phyloP scores from a whole-genome alignment of 1,284 basidiomycete genomes.

The Peniophora sp. region DNA sequence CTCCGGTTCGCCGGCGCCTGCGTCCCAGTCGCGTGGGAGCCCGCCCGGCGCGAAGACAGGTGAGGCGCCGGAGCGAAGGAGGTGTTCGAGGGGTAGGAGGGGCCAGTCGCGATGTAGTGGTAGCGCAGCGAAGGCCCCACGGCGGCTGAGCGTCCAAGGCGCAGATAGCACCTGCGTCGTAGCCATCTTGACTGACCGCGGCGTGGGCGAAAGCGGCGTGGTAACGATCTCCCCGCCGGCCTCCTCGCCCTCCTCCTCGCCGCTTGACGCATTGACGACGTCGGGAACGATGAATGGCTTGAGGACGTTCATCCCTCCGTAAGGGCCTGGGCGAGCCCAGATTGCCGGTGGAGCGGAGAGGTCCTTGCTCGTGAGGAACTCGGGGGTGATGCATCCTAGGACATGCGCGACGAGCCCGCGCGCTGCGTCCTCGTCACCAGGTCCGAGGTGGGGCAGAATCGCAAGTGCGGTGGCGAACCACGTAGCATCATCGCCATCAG shows the following conservation, averaged over 20 bases:
- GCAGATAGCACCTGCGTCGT: conserved; percentile 51
- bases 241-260: conserved; percentile 1
- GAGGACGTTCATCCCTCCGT: conserved; percentile 39
- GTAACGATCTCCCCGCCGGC: conserved; percentile 28
- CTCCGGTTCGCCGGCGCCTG: conserved; percentile 72
- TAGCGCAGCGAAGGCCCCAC: conserved; percentile 34
- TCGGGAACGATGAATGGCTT: conserved; percentile 51
- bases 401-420: conserved; percentile 31
- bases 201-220: conserved; percentile 37
- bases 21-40: conserved; percentile 73
- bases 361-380: conserved; percentile 30
- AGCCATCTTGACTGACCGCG: conserved; percentile 42
- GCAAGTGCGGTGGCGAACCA: conserved; percentile 62
- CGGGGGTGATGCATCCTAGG: conserved; percentile 26
- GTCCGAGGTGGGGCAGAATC: conserved; percentile 44
- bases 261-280: conserved; percentile 22
- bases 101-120: conserved; percentile 72
- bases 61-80: conserved; percentile 75
- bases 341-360: conserved; percentile 30
- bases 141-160: conserved; percentile 19
- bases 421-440: conserved; percentile 59
- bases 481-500: conserved; percentile 29
- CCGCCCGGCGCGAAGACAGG: conserved; percentile 48
- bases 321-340: conserved; percentile 33
- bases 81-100: conserved; percentile 68